Evolutionary conservation across 73 alveolate genomes (phyloP).

Genomic region (Blepharisma stoltei): DNA sequence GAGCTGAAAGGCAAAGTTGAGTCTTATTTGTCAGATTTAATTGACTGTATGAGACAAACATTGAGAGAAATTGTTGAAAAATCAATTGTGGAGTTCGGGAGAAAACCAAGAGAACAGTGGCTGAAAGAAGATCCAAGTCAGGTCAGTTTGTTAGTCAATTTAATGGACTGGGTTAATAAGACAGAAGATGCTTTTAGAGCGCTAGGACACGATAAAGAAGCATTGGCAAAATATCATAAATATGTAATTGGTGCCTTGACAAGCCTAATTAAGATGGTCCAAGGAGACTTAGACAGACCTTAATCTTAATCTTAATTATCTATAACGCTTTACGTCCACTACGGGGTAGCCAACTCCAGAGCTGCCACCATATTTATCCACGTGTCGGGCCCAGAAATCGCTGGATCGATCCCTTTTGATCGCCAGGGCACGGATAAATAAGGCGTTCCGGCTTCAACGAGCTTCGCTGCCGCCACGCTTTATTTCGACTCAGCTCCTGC

Average conservation of each 20-base stretch:
- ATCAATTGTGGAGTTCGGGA: slow-evolving; percentile 67
- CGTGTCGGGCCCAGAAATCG: too few species aligned
- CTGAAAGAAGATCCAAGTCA: slow-evolving; percentile 92
- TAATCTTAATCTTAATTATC: too few species aligned
- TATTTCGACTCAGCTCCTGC: too few species aligned
- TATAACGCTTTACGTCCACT: too few species aligned
- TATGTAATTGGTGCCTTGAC: slow-evolving; percentile 78
- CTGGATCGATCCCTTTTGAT: too few species aligned
- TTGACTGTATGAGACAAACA: slow-evolving; percentile 89
- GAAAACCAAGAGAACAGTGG: slow-evolving; percentile 91
- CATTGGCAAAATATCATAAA: slow-evolving; percentile 74
- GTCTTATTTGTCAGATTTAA: slow-evolving; percentile 91
- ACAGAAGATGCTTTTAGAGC: slow-evolving; percentile 81
- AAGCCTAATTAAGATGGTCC: slow-evolving; percentile 86
- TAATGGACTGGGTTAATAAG: slow-evolving; percentile 80
- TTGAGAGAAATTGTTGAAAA: slow-evolving; percentile 81
- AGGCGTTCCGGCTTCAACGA: too few species aligned
- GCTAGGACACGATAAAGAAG: slow-evolving; percentile 62
- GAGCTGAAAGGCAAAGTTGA: slow-evolving; percentile 96
- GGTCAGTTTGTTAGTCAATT: slow-evolving; percentile 88
- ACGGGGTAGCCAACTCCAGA: too few species aligned
- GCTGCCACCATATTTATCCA: too few species aligned
- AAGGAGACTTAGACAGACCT: slow-evolving; percentile 90
- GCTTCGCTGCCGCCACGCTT: too few species aligned
- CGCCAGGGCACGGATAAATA: too few species aligned